phyloP scores from a whole-genome alignment of 768 basidiomycete species.

The Tulasnella sp. region DNA sequence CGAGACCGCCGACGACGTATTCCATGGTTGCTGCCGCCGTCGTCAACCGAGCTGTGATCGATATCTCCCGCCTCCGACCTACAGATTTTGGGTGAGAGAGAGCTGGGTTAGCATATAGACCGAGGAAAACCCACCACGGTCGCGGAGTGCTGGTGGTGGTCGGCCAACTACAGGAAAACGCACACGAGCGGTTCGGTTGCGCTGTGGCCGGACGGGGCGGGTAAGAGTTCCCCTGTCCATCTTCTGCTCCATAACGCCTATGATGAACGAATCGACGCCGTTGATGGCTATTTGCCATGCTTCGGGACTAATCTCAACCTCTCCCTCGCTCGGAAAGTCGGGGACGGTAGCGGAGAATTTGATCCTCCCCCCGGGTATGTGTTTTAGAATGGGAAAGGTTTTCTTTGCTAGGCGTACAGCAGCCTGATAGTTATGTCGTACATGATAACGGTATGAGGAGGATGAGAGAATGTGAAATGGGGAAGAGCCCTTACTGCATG shows the following conservation, averaged over 20 bases:
- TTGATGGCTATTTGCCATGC: neutral
- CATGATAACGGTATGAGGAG: neutral
- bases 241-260: neutral
- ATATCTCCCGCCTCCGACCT: neutral
- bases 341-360: neutral
- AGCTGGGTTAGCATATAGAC: neutral
- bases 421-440: neutral
- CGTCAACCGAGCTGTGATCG: neutral
- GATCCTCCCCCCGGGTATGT: neutral
- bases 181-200: neutral
- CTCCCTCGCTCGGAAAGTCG: neutral
- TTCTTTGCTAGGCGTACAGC: neutral
- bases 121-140: neutral
- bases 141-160: neutral
- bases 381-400: neutral
- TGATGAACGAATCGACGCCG: neutral
- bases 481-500: neutral
- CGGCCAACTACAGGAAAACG: neutral
- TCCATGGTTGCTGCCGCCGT: neutral
- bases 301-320: neutral
- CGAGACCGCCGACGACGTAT: neutral
- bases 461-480: neutral
- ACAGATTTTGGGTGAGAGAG: neutral
- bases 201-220: too few species aligned
- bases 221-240: neutral